phyloP scores from a whole-genome alignment of 1,284 basidiomycete species.

The Garcileccinum viscosum region DNA sequence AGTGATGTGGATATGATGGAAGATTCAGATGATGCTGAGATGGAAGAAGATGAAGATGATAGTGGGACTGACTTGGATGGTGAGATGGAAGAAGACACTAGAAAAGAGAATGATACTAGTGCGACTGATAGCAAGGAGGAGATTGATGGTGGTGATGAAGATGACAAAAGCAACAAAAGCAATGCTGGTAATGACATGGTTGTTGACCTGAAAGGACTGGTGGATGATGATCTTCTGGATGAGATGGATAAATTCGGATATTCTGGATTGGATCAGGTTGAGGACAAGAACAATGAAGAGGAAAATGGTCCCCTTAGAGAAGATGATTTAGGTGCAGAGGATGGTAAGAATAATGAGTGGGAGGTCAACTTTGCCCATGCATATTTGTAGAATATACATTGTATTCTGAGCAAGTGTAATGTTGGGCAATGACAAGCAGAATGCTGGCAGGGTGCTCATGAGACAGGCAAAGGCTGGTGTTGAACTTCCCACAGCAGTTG shows the following conservation, averaged over 20 bases:
- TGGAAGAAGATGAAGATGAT: background rate
- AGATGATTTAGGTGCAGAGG: background rate
- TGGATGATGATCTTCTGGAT: background rate
- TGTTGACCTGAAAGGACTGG: background rate
- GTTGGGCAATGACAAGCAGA: no score
- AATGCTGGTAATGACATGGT: background rate
- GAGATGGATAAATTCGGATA: constrained; percentile 13
- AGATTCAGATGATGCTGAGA: no score
- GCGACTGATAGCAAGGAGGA: background rate
- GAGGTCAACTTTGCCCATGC: background rate
- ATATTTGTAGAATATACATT: background rate
- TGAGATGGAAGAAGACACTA: background rate
- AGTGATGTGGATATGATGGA: background rate
- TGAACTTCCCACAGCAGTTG: no score
- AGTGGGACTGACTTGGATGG: no score
- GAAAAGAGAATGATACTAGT: background rate
- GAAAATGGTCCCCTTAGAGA: background rate
- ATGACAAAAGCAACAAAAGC: background rate
- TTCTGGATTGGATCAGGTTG: constrained; percentile 3
- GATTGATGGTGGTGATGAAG: background rate
- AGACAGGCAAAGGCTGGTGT: no score
- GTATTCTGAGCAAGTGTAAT: no score
- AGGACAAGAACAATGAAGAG: background rate
- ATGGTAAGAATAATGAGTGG: background rate
- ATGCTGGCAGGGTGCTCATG: no score